phyloP scores from a whole-genome alignment of 2,329 filamentous ascomycete genomes.

The Berkeleyomyces basicola region DNA sequence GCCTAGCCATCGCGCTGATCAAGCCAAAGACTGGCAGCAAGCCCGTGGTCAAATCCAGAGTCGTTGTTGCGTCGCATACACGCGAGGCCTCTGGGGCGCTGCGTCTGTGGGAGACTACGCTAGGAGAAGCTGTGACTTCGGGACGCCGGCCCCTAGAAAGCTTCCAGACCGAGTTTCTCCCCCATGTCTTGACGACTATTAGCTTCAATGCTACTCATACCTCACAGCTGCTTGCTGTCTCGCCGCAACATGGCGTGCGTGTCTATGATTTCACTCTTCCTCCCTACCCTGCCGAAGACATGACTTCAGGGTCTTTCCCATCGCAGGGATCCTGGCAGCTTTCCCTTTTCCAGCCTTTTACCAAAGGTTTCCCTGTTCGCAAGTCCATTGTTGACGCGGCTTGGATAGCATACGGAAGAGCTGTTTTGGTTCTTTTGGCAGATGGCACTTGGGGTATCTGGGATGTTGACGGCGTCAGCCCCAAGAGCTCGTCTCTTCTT shows the following conservation, averaged over 20 bases:
- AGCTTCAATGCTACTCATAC: conserved; percentile 44
- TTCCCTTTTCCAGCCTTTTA: conserved; percentile 42
- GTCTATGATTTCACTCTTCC: conserved; percentile 44
- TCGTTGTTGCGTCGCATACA: conserved; percentile 44
- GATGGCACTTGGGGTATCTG: conserved; percentile 54
- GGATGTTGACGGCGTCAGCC: conserved; percentile 44
- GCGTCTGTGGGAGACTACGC: conserved; percentile 39
- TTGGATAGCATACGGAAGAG: conserved; percentile 44
- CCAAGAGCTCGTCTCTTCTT: conserved; percentile 30
- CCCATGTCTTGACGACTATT: conserved; percentile 36
- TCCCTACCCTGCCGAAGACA: conserved; percentile 34
- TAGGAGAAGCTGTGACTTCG: conserved; percentile 24
- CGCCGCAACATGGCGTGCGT: conserved; percentile 38
- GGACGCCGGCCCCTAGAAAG: conserved; percentile 24
- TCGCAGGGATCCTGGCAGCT: conserved; percentile 47
- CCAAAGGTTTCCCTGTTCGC: conserved; percentile 31
- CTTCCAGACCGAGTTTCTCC: conserved; percentile 44
- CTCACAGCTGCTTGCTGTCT: conserved; percentile 41
- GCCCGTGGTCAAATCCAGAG: conserved; percentile 23
- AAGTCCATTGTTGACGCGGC: conserved; percentile 46
- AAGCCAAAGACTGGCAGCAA: conserved; percentile 23
- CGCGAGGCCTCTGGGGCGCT: conserved; percentile 42
- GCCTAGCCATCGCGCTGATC: conserved; percentile 37
- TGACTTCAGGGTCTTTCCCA: conserved; percentile 33
- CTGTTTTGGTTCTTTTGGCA: conserved; percentile 39